Evolutionary conservation across 2,329 filamentous ascomycete species (phyloP), one percentile per base, ranked within the genome.

Genomic region (Trichoderma citrinoviride): DNA sequence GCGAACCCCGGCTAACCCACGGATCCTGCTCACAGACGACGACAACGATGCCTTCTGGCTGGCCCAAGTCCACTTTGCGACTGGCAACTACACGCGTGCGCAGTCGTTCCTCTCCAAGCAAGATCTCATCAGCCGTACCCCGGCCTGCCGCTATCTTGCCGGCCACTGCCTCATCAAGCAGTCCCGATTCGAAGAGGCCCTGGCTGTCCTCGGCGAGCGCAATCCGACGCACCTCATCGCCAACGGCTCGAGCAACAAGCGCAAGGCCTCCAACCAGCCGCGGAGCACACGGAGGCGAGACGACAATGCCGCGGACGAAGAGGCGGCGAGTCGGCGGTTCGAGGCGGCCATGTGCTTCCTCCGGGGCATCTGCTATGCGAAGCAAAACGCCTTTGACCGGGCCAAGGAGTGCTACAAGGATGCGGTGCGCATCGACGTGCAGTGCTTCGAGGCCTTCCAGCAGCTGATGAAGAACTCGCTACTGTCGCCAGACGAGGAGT

Each of bases 401-500:
- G 95, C 95, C 60, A 97, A 97, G 76, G 93, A 98, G 72, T 98
- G 95, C 79, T 99, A 98, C 83, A 98, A 97, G 80, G 92, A 96
- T 72, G 95, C 95, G 2, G 93, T 98, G 52, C 88, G 91, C 67
- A 97, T 99, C 73, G 95, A 99, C 74, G 93, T 98, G 3, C 93
- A 97, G 76, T 99, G 95, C 78, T 98, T 97, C 74, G 95, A 99
- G 77, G 95, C 95, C 0, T 98, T 99, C 74, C 93, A 97, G 72
- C 93, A 98, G 80, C 85, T 99, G 63, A 97, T 98, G 88, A 92
- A 93, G 79, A 99, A 99, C 79, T 91, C 91, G 21, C 83, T 99
- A 67, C 90, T 99, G 86, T 87, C 87, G 54, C 93, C 93, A 0
- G 88, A 91, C 41, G 93, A 97, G 77, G 93, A 97, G 75, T 92